Percentiles rank a stretch among this genome's conserved stretches.
Evolutionary conservation across 2,329 filamentous ascomycete genomes (phyloP).

Genomic region (Neofusicoccum laricinum): DNA sequence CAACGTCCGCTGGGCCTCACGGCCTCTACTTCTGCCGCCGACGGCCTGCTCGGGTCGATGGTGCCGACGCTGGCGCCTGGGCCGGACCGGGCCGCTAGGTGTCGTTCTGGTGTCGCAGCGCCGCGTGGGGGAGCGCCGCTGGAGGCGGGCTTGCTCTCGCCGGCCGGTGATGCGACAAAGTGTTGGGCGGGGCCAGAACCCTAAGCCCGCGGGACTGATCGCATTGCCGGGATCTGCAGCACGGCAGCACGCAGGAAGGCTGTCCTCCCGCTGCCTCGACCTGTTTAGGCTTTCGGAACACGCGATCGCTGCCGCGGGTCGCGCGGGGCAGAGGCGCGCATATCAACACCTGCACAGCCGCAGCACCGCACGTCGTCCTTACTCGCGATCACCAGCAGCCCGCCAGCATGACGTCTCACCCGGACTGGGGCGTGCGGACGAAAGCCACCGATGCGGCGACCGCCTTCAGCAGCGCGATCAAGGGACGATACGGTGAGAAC

Average conservation of each 20-base stretch:
- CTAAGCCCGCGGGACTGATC: background rate
- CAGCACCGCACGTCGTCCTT: background rate
- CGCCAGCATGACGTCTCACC: slow-evolving; percentile 28
- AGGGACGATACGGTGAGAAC: slow-evolving; percentile 29
- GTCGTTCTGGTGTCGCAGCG: too few species aligned
- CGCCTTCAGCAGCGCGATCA: slow-evolving; percentile 28
- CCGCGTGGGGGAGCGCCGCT: background rate
- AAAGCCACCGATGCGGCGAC: slow-evolving; percentile 31
- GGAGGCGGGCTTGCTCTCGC: too few species aligned
- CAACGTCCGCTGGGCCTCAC: background rate
- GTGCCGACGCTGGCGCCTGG: background rate
- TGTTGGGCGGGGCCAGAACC: background rate
- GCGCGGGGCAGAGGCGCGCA: background rate
- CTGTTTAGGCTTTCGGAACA: background rate
- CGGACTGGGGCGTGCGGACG: slow-evolving; percentile 31
- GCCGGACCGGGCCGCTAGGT: background rate
- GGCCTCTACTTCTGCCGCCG: background rate
- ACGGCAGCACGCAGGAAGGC: background rate
- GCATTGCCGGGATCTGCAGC: background rate
- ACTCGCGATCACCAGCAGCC: background rate
- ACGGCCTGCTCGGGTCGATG: background rate
- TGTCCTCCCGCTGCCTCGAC: background rate
- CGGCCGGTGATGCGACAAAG: background rate
- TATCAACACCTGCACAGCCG: background rate
- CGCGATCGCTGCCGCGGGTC: background rate